phyloP scores from a whole-genome alignment of 2,329 filamentous ascomycete species.

The Didymosphaeria variabile region DNA sequence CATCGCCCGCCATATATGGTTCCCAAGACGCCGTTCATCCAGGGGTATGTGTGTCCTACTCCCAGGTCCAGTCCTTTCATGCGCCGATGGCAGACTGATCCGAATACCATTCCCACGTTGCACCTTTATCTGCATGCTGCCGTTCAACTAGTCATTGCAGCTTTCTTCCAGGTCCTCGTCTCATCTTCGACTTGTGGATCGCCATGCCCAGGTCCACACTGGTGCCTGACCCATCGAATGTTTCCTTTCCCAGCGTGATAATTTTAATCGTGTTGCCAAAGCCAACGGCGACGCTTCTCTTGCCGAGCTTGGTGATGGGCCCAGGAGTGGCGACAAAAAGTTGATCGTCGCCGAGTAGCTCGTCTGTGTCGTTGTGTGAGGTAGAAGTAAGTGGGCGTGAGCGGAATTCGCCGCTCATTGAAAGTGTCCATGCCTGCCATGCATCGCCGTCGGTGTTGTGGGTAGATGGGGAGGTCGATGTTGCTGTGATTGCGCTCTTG shows the following conservation, averaged over 20 bases:
- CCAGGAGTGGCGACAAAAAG: conserved; percentile 73
- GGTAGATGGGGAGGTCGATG: conserved; percentile 2
- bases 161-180: conserved; percentile 29
- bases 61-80: conserved; percentile 1
- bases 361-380: conserved; percentile 21
- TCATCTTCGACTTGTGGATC: conserved; percentile 22
- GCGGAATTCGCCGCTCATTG: conserved; percentile 56
- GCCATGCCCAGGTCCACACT: conserved; percentile 19
- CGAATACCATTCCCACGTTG: background rate
- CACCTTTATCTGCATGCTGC: background rate
- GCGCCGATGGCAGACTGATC: conserved; percentile 2
- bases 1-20: background rate
- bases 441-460: conserved; percentile 39
- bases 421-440: conserved; percentile 66
- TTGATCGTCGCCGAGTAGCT: conserved; percentile 54
- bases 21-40: background rate
- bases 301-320: conserved; percentile 70
- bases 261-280: conserved; percentile 79
- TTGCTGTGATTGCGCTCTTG: conserved; percentile 9
- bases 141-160: conserved; percentile 21
- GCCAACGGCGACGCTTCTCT: conserved; percentile 71
- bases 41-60: conserved; percentile 1
- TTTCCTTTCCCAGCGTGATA: conserved; percentile 71
- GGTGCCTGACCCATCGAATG: conserved; percentile 59
- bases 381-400: conserved; percentile 46